Evolutionary conservation across 805 yeast genomes (phyloP), one percentile per base, ranked within the genome.

Genomic region (Metschnikowia anglica): DNA sequence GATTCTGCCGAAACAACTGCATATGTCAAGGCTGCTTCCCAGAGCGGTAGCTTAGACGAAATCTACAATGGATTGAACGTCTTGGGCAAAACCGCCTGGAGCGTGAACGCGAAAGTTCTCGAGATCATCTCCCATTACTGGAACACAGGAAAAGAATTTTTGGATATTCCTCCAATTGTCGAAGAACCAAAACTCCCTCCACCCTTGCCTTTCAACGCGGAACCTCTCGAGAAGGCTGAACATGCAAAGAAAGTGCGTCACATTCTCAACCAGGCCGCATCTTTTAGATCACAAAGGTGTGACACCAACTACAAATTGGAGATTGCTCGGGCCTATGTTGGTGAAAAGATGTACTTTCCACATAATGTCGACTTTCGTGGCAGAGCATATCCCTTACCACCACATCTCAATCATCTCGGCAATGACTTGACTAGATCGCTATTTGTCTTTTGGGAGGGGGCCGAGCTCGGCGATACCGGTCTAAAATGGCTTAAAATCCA

Each of bases 281-380:
- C 83, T 17, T 72, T 76, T 48, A 80, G 93, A 62, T 90, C 98
- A 0, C 85, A 83, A 60, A 79, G 99, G 62, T 93, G 99, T 68
- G 97, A 90, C 63, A 74, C 87, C 49, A 91, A 93, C 61, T 93
- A 93, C 63, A 93, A 88, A 61, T 67, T 93, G 39, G 99, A 93
- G 63, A 88, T 93, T 59, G 98, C 99, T 0, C 76, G 98, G 51
- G 97, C 96, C 0, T 84, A 63, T 65, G 85, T 76, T 44, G 95
- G 95, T 18, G 93, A 85, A 64, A 67, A 65, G 50, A 76, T 85
- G 54, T 85, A 76, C 58, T 85, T 85, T 68, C 93, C 95, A 7
- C 91, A 86, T 58, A 84, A 84, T 49, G 66, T 85, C 43, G 95
- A 85, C 62, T 85, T 85, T 56, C 76, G 95, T 65, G 95, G 95